Base-by-base conservation (phyloP, 2,329 filamentous ascomycete species). In the Akanthomyces muscarius region DNA sequence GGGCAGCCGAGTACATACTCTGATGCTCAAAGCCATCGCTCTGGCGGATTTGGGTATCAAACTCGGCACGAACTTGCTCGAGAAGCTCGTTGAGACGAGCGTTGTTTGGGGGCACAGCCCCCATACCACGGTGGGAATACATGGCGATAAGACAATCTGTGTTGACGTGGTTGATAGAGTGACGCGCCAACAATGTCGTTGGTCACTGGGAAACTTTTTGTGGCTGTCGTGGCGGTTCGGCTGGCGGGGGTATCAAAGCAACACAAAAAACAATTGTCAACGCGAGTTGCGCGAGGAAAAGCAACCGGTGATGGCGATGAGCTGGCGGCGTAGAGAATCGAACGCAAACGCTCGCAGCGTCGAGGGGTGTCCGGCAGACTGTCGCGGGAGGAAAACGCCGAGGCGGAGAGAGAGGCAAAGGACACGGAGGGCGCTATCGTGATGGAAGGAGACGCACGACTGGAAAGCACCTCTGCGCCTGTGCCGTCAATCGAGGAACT, bases 1-100 rank as follows among this genome's bases (percentile, higher is more conserved):
- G 28, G 56, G 38, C 52, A 41, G 56, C 50, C n/a, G 53, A 21
- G 66, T 65, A 87, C 92, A 83, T 87, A 97, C 94, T 90, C 75
- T 96, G 92, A 75, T 94, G 91, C 75, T 99, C 94, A 75, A 92
- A 96, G 70, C 92, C 91, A 74, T 91, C 91, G 68, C 87, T 90
- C 69, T 91, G 87, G 68, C 90, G 87, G 69, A 89, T 84, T 76
- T 96, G 90, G 65, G 83, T 88, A 68, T 98, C 94, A 70, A 97
- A 98, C 77, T 99, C 95, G 72, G 86, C 84, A 73, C 94, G 88
- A 70, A 99, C 86, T 75, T 92, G 89, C 63, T 98, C 94, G 72
- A 99, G 84, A 67, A 98, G 86, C 82, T 99, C 94, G 69, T 90
- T 92, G 70, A 98, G 83, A 69, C 95, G 92, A 69, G 80, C 76